Percentiles rank a stretch among this genome's conserved stretches.
These are phyloP conservation scores for Vickermania ingenoplastis DNA, from an alignment of 208 protist genomes.

Conservation along the genomic window DNA sequence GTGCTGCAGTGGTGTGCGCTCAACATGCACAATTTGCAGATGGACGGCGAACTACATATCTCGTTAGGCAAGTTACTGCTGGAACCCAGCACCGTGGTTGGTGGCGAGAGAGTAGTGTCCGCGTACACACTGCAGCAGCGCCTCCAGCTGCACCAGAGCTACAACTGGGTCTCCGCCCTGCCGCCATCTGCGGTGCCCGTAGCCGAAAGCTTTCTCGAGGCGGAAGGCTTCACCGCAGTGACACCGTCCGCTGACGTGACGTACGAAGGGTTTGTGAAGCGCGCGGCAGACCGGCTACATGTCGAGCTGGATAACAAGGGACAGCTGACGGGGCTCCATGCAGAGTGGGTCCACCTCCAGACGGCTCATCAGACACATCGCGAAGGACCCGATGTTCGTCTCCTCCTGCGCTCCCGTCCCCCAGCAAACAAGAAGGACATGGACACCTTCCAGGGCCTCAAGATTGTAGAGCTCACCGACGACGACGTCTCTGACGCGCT, in stretches of 20 bases:
- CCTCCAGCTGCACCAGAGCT: conserved; percentile 73
- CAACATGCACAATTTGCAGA: conserved; percentile 86
- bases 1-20: conserved; percentile 88
- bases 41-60: conserved; percentile 81
- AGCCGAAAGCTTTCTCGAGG: conserved; percentile 38
- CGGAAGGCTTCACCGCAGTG: conserved; percentile 44
- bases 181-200: conserved; percentile 36
- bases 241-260: conserved; percentile 18
- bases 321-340: conserved; percentile 45
- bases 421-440: conserved; percentile 45
- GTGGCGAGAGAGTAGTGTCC: conserved; percentile 51
- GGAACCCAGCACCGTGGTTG: conserved; percentile 11
- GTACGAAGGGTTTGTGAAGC: conserved; percentile 73
- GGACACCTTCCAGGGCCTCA: conserved; percentile 36
- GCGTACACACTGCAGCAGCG: conserved; percentile 85
- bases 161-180: conserved; percentile 66
- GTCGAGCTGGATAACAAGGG: conserved; percentile 58
- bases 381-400: conserved; percentile 48
- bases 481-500: conserved; percentile 81
- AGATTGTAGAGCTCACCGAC: conserved; percentile 54
- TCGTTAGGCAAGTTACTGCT: conserved; percentile 78
- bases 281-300: conserved; percentile 52
- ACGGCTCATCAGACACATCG: conserved; percentile 62
- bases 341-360: conserved; percentile 73
- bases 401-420: conserved; percentile 68